Percentiles rank a stretch among this genome's conserved stretches.
phyloP scores from a whole-genome alignment of 2,329 filamentous ascomycete species.

The Elsinoe arachidis region DNA sequence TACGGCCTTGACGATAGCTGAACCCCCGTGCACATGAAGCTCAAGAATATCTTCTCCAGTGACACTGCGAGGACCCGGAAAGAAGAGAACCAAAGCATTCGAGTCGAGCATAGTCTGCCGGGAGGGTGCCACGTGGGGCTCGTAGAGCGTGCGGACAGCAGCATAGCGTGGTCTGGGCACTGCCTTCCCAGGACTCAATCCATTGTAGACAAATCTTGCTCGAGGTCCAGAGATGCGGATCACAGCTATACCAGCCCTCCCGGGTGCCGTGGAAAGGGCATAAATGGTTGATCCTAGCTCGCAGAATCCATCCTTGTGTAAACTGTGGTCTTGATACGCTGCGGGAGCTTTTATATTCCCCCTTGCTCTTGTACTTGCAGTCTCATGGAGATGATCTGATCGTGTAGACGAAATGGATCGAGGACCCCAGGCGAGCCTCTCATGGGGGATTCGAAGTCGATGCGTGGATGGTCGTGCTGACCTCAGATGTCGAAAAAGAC shows the following conservation, averaged over 20 bases:
- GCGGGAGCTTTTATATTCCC: neutral
- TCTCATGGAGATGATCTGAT: neutral
- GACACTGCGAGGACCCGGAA: constrained; percentile 70
- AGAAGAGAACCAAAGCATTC: constrained; percentile 71
- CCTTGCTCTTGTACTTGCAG: no score
- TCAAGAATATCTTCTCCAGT: constrained; percentile 92
- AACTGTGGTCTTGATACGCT: neutral
- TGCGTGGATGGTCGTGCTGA: neutral
- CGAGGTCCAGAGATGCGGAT: constrained; percentile 76
- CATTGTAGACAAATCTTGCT: constrained; percentile 58
- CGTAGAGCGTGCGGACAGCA: constrained; percentile 63
- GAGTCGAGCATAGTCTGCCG: constrained; percentile 57
- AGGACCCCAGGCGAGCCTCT: neutral
- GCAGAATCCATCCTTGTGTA: neutral
- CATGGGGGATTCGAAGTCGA: neutral
- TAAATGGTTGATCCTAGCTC: constrained; percentile 60
- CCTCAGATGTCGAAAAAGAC: neutral
- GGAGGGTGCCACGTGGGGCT: constrained; percentile 38
- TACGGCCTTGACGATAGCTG: constrained; percentile 80
- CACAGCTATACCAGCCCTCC: constrained; percentile 82
- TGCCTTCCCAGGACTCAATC: constrained; percentile 48
- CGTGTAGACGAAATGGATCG: neutral
- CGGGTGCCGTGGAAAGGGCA: constrained; percentile 78
- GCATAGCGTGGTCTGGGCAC: constrained; percentile 56
- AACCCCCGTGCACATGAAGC: constrained; percentile 86